phyloP scores from a whole-genome alignment of 2,329 filamentous ascomycete genomes.

The Aureobasidium lini region DNA sequence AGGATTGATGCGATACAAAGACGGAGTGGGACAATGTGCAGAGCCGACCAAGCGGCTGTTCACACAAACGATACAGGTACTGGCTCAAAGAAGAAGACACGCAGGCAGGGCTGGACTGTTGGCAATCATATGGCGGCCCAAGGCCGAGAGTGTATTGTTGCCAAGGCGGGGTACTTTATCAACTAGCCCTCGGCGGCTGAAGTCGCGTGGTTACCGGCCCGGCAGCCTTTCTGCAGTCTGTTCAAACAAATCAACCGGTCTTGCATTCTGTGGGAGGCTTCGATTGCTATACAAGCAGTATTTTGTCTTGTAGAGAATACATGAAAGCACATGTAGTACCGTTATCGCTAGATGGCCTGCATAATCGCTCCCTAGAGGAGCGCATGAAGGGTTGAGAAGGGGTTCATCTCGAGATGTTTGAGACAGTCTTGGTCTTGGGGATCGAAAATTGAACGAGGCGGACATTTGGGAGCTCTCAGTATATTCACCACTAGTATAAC shows the following conservation, averaged over 20 bases:
- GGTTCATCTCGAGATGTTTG: no score
- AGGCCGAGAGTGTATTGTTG: not conserved
- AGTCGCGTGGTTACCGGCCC: not conserved
- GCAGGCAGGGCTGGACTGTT: not conserved
- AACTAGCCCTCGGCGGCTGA: not conserved
- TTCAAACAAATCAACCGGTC: no score
- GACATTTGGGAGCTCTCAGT: no score
- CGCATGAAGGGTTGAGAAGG: not conserved
- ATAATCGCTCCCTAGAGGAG: not conserved
- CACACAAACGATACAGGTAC: not conserved
- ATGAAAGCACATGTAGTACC: no score
- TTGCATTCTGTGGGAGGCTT: no score
- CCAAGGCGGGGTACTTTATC: slow-evolving; percentile 7
- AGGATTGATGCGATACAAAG: not conserved
- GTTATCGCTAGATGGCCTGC: not conserved
- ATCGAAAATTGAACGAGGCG: no score
- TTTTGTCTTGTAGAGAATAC: no score
- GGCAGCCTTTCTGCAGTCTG: not conserved
- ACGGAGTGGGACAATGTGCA: not conserved
- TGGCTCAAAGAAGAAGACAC: not conserved
- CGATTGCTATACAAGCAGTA: no score
- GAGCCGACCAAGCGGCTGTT: not conserved
- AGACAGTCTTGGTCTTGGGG: no score
- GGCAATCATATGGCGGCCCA: not conserved
- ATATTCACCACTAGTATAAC: no score